Evolutionary conservation across 208 protist genomes (phyloP).

Genomic region (Leishmania arabica): DNA sequence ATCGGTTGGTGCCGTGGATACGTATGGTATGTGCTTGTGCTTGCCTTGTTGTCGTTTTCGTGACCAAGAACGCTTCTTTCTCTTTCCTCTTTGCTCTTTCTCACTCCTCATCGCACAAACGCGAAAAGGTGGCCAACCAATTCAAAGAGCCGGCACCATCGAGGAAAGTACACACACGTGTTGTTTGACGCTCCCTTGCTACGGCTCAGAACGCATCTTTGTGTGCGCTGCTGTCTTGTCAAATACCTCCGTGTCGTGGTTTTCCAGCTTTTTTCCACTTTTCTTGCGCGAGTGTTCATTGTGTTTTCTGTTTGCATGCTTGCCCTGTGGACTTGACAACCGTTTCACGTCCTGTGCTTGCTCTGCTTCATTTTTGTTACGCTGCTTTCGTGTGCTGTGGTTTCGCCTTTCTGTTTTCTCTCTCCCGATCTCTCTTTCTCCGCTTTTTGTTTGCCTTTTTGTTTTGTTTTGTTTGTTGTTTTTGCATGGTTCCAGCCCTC

Average conservation of each 20-base stretch:
- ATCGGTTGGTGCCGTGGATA: not conserved
- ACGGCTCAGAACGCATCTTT: not conserved
- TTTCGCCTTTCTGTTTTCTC: not conserved
- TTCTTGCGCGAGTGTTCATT: not conserved
- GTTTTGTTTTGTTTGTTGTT: not conserved
- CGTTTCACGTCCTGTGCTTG: not conserved
- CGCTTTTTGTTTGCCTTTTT: not conserved
- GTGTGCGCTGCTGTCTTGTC: not conserved
- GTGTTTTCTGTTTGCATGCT: not conserved
- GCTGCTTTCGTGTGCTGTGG: not conserved
- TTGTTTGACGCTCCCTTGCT: not conserved
- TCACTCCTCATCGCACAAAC: not conserved
- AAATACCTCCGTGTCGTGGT: not conserved
- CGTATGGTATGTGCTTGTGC: too few relatives aligned
- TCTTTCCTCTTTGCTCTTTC: not conserved
- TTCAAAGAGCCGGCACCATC: not conserved
- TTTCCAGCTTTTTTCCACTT: not conserved
- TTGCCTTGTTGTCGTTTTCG: not conserved
- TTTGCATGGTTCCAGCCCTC: not conserved
- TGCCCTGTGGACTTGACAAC: not conserved
- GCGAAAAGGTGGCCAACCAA: not conserved
- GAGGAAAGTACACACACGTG: not conserved
- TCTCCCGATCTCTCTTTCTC: not conserved
- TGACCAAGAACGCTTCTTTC: not conserved
- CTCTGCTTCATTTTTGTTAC: not conserved